phyloP scores from a whole-genome alignment of 441 rosid species.

The Breynia disticha region DNA sequence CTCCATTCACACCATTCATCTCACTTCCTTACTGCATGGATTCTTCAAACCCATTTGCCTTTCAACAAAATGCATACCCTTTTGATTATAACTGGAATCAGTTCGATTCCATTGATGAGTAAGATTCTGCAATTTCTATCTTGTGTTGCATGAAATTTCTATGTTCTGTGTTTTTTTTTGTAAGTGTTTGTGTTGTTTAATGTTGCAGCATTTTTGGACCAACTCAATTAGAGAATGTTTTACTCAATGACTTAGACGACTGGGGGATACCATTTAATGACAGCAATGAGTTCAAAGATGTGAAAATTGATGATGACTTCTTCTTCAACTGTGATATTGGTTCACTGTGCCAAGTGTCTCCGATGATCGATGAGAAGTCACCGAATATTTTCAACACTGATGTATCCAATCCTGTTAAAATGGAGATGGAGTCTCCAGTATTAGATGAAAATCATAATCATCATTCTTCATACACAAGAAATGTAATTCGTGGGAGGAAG shows the following conservation, averaged over 20 bases:
- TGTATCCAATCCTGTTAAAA: background rate
- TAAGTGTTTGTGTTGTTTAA: background rate
- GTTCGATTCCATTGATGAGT: background rate
- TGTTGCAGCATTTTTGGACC: background rate
- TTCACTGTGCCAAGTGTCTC: background rate
- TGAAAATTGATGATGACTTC: background rate
- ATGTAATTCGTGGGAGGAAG: conserved; percentile 14
- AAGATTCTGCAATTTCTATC: background rate
- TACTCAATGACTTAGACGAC: no score
- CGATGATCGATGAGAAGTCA: background rate
- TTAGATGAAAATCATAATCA: background rate
- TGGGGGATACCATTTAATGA: no score
- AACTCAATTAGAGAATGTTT: no score
- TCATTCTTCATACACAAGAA: background rate
- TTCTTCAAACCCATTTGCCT: background rate
- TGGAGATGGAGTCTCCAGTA: background rate
- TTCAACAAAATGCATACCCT: background rate
- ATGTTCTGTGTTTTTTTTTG: background rate
- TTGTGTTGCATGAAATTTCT: background rate
- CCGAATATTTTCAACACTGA: background rate
- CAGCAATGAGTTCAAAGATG: background rate
- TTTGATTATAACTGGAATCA: background rate
- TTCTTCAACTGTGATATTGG: background rate
- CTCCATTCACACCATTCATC: background rate
- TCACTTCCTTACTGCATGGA: background rate